Evolutionary conservation across 768 basidiomycete genomes (phyloP), one percentile per base, ranked within the genome.

Genomic region (Xerocomellus amylosporus): DNA sequence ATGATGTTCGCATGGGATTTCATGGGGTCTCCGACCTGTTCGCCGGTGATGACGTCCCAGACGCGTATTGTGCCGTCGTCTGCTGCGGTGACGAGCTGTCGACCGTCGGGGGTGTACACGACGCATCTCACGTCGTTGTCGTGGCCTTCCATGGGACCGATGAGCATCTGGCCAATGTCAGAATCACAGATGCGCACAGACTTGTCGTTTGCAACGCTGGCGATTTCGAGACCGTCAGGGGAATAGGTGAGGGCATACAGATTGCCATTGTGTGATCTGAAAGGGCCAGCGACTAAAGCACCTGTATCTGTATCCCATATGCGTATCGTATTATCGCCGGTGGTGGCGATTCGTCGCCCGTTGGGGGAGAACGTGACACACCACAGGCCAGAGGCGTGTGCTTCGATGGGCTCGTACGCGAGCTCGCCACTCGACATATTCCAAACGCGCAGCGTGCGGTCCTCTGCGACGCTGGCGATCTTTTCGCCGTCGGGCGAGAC

Each of bases 181-280:
- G 69, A 43, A 51, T 71, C 62, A 47, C 71, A 73, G 46, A 71
- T 51, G 53, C 70, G 66, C 26, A 70, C 54, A 2, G 70, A 66
- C 30, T 61, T 64, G 62, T 71, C 71, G 51, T 63, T 67, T 22
- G 71, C 63, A 8, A 62, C 66, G 59, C 64, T 68, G 41, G 62
- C 64, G 56, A 68, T 68, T 40, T 69, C 66, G 62, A 66, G 66
- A 28, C 66, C 64, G 24, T 68, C 66, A 33, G 66, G 66, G 51
- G 59, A 59, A 22, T 55, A 81, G 73, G 83, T 48, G 80, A 68
- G 59, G 54, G 66, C 57, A 47, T 68, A 69, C 8, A 66, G 64
- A 51, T 66, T 68, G 64, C 64, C 64, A 52, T 66, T 62, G 67
- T 68, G 67, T 30, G 64, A 68, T 42, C 62, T 57, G 55, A 71